Evolutionary conservation across 352 stramenopile species (phyloP), one percentile per base, ranked within the genome.

Genomic region (Salisapilia sapeloensis): DNA sequence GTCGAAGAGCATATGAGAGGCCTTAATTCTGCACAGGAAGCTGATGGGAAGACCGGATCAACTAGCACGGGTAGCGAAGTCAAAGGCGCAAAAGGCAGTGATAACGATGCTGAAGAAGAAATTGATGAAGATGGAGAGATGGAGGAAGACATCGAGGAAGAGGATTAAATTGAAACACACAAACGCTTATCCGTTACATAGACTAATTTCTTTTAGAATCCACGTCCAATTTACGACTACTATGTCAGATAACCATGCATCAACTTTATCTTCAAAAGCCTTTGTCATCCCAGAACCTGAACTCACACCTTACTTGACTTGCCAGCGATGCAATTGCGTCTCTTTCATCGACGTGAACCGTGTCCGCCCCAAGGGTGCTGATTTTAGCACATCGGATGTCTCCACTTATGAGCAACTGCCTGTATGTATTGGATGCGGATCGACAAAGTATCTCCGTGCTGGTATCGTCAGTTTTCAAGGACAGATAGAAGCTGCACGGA

Each of bases 61-160:
- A 9, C 29, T 12, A 35, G 29, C 5, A 25, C 10, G n/a, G 17
- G 20, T 9, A 25, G 12, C 2, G 40, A 7, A 4, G 29, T 43
- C 21, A 7, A 42, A 30, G 21, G 33, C 15, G 27, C 24, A 2
- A 13, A 10, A 2, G n/a, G 17, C 4, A 38, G 20, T 24, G 32
- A 44, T 18, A 11, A 22, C 12, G 31, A 13, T 14, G 27, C 48
- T 24, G 36, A 2, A 18, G 38, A 34, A 23, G 36, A 56, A 9
- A 46, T 69, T 10, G 63, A 80, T 2, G 38, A 64, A 15, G 70
- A 79, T 18, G 70, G 77, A 21, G 71, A 84, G 22, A 56, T 87
- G 56, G 64, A 84, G 35, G 72, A 85, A 56, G 72, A 83, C 21
- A 87, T 87, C 42, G 63, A 44, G 1, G 69, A 82, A 12, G 69